phyloP scores from a whole-genome alignment of 257 asterid species.

The Petunia secreta region DNA sequence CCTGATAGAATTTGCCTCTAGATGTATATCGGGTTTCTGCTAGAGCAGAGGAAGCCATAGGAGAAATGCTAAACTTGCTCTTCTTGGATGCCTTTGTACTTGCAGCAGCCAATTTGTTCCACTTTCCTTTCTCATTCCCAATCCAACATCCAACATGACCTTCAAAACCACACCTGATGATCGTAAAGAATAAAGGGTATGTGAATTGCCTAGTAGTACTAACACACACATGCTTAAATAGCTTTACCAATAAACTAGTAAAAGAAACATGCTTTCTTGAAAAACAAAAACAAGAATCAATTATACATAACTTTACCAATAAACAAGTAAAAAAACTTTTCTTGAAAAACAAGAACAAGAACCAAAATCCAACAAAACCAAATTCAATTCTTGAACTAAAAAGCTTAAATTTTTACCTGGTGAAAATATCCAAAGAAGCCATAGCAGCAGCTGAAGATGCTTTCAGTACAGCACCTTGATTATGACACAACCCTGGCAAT shows the following conservation, averaged over 20 bases:
- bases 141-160: constrained; percentile 63
- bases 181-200: constrained; percentile 65
- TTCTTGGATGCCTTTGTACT: constrained; percentile 56
- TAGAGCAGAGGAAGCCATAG: constrained; percentile 68
- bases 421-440: constrained; percentile 40
- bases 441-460: constrained; percentile 42
- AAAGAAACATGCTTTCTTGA: not conserved
- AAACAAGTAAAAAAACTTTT: constrained; percentile 27
- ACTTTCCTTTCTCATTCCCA: constrained; percentile 55
- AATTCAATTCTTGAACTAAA: constrained; percentile 26
- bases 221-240: constrained; percentile 42
- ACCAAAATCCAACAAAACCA: constrained; percentile 9
- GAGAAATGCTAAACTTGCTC: constrained; percentile 59
- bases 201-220: constrained; percentile 57
- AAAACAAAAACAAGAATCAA: constrained; percentile 20
- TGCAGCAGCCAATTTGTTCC: constrained; percentile 39
- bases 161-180: constrained; percentile 73
- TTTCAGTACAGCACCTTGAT: constrained; percentile 37
- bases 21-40: constrained; percentile 52
- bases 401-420: constrained; percentile 56
- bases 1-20: constrained; percentile 62
- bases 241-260: constrained; percentile 42
- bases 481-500: constrained; percentile 45
- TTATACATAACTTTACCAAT: constrained; percentile 33
- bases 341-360: constrained; percentile 18